Evolutionary conservation across 495 filamentous ascomycete species (phyloP).

Genomic region (Trichoderma asperelloides): DNA sequence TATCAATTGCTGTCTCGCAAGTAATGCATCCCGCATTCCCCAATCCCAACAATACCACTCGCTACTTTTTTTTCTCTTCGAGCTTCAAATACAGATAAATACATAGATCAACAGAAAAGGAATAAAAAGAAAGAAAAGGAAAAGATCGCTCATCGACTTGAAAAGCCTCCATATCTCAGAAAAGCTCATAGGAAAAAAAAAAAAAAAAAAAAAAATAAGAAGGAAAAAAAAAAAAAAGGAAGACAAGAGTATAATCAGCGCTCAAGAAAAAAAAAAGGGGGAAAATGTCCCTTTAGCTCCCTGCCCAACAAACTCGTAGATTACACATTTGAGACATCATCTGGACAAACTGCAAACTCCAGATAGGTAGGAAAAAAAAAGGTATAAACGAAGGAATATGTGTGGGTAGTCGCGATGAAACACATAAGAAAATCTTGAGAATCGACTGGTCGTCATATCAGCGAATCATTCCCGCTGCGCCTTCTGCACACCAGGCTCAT

Average conservation of each 20-base stretch:
- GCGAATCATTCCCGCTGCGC: background rate
- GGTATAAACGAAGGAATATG: background rate
- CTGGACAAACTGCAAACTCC: background rate
- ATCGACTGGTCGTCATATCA: background rate
- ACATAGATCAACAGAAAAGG: background rate
- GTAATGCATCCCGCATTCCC: background rate
- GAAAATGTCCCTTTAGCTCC: background rate
- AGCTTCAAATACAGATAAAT: background rate
- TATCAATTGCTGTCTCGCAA: background rate
- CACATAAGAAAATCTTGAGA: background rate
- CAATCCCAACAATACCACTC: background rate
- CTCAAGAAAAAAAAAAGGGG: background rate
- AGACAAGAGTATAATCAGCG: background rate
- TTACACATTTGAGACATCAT: constrained; percentile 1
- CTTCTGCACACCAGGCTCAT: background rate
- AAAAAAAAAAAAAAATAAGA: background rate
- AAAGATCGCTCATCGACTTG: background rate
- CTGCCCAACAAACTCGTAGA: background rate
- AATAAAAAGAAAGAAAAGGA: background rate
- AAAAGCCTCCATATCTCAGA: background rate
- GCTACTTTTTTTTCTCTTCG: background rate
- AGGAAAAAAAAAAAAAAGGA: background rate
- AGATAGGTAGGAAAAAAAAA: background rate
- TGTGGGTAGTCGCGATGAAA: background rate
- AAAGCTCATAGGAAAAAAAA: background rate